Base-by-base conservation (phyloP, 306 rosid species). In the Quercus mongolica region DNA sequence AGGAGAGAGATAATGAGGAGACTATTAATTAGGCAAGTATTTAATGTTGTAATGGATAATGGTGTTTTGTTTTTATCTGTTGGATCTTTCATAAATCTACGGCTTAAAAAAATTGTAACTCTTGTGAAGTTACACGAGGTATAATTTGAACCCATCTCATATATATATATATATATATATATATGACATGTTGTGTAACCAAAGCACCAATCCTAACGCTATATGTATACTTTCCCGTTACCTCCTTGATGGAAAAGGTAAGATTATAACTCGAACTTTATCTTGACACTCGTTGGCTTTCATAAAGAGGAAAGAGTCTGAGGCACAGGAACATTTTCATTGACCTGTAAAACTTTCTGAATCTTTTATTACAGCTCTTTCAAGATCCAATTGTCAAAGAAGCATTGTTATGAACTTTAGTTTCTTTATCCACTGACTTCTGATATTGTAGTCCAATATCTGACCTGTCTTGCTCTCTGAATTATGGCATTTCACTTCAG, bases 251-350 rank as follows among this genome's bases (percentile, higher is more conserved):
- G 67, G 67, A 59, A 59, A 63, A 57, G 55, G 58, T 3, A 52
- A 46, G 33, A 51, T 55, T 59, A 79, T 72, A 56, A 76, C 69
- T 85, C 64, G 20, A 30, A 76, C n/a, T 81, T 56, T 85, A 90
- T 85, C 88, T 84, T 91, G 71, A 78, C 91, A 88, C 86, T 91
- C 89, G 74, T 65, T 81, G 52, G 87, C 61, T 20, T 89, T 94
- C 89, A 85, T 44, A 94, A 86, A 3, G 95, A 87, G 61, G 97
- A 94, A 85, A 91, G 97, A 49, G 94, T 97, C 79, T 81, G 77
- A 56, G 92, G 98, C 81, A 90, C 86, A 68, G 93, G 83, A 68
- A 91, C 87, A 78, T 30, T 30, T 89, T 90, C 92, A 85, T 90
- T 58, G 91, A 85, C 85, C 91, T 85, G 82, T 90, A 90, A 80